A percentile compares a stretch with the other conserved stretches of the same genome.
These are phyloP conservation scores for Geotrichum aggregatum DNA, from an alignment of 1,139 yeast genomes.

Conservation along the genomic window DNA sequence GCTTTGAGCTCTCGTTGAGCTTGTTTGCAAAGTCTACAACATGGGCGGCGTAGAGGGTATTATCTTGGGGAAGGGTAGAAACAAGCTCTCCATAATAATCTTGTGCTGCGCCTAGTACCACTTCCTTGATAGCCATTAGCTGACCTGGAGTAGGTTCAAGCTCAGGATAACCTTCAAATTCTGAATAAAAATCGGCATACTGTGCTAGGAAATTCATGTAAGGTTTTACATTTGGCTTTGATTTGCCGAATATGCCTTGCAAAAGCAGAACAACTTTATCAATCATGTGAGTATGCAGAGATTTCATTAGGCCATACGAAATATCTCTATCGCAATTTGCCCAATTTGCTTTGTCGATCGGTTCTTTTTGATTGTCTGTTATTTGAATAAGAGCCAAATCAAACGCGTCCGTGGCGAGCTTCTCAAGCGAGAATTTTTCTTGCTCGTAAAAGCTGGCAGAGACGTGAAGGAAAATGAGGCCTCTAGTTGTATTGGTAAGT, in stretches of 20 bases:
- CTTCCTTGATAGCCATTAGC: conserved; percentile 49
- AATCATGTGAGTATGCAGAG: conserved; percentile 49
- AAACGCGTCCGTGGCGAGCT: conserved; percentile 36
- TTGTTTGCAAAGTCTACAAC: conserved; percentile 58
- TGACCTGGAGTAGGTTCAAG: conserved; percentile 47
- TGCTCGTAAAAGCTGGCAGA: conserved; percentile 45
- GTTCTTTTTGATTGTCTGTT: conserved; percentile 37
- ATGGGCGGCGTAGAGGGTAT: conserved; percentile 53
- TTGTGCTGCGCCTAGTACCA: conserved; percentile 54
- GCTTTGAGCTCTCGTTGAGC: conserved; percentile 50
- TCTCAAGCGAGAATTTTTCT: conserved; percentile 72
- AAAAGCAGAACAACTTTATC: conserved; percentile 47
- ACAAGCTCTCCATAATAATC: conserved; percentile 57
- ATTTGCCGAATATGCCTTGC: conserved; percentile 46
- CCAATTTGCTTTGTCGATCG: conserved; percentile 48
- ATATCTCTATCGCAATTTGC: conserved; percentile 48
- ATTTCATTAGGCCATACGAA: conserved; percentile 50
- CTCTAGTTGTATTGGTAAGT: conserved; percentile 50
- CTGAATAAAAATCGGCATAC: conserved; percentile 49
- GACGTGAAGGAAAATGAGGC: conserved; percentile 50
- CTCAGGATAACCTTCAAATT: conserved; percentile 42
- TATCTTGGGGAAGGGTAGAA: conserved; percentile 59
- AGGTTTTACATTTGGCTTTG: conserved; percentile 63
- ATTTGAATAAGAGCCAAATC: conserved; percentile 44
- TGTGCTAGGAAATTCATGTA: conserved; percentile 50